These are phyloP conservation scores for Solanum piurae DNA, from an alignment of 257 asterid species.

Conservation along the genomic window DNA sequence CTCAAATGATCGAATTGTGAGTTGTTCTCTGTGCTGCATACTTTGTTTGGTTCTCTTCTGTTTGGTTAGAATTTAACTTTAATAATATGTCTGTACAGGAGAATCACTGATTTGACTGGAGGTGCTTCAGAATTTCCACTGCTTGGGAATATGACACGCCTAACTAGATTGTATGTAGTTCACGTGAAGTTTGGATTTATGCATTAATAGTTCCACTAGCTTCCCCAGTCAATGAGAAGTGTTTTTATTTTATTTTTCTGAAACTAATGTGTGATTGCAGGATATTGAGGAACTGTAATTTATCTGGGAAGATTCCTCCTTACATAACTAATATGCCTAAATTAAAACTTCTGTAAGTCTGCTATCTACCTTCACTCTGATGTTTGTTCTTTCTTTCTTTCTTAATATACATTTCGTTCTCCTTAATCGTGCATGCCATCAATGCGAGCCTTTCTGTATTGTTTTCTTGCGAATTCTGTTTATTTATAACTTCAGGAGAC, in stretches of 20 bases:
- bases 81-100: neutral
- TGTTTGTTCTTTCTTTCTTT: neutral
- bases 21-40: neutral
- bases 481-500: neutral
- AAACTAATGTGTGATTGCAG: neutral
- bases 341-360: neutral
- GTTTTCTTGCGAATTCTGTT: neutral
- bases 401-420: neutral
- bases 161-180: neutral
- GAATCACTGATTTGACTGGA: neutral
- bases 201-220: neutral
- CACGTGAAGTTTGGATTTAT: neutral
- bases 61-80: neutral
- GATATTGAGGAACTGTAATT: neutral
- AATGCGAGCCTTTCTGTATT: neutral
- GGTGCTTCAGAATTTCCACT: conserved; percentile 3
- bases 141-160: neutral
- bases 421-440: neutral
- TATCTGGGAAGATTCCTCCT: neutral
- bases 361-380: neutral
- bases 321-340: neutral
- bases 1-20: neutral
- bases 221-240: neutral
- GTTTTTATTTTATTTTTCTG: neutral
- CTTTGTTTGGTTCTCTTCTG: neutral